Conservation (phyloP, 2,329 filamentous ascomycete genomes). For the Calonectria pteridis region DNA sequence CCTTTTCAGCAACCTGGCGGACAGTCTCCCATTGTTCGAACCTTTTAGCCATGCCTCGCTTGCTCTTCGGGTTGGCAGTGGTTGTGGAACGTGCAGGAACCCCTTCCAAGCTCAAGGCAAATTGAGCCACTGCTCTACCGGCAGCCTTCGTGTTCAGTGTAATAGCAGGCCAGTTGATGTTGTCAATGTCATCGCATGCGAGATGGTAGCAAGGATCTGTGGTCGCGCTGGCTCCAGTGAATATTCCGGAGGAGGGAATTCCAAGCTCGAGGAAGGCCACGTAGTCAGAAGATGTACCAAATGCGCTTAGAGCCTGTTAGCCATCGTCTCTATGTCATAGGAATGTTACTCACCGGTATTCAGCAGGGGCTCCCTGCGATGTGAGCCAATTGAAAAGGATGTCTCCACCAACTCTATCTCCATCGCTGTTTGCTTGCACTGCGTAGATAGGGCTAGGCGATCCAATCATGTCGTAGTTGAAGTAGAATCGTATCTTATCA, state of each 20-base stretch:
- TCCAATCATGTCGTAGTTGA: slow-evolving; percentile 81
- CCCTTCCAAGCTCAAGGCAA: slow-evolving; percentile 52
- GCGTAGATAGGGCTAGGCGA: slow-evolving; percentile 54
- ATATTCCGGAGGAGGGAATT: slow-evolving; percentile 56
- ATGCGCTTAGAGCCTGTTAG: slow-evolving; percentile 43
- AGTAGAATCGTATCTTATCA: slow-evolving; percentile 73
- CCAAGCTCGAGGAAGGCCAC: slow-evolving; percentile 55
- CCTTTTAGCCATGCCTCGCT: slow-evolving; percentile 38
- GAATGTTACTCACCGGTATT: slow-evolving; percentile 44
- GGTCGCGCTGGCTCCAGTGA: slow-evolving; percentile 53
- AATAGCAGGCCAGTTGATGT: slow-evolving; percentile 57
- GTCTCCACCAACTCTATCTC: slow-evolving; percentile 52
- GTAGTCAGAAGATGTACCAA: slow-evolving; percentile 55
- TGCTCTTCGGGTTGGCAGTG: slow-evolving; percentile 43
- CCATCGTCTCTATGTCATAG: accelerated
- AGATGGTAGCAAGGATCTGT: slow-evolving; percentile 55
- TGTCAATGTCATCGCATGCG: slow-evolving; percentile 54
- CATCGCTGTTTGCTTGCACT: slow-evolving; percentile 56
- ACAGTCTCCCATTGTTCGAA: slow-evolving; percentile 44
- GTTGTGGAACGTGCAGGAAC: slow-evolving; percentile 50
- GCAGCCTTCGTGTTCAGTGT: slow-evolving; percentile 58
- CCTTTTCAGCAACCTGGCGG: slow-evolving; percentile 42
- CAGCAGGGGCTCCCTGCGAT: slow-evolving; percentile 49
- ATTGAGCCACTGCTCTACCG: slow-evolving; percentile 61
- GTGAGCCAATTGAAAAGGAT: slow-evolving; percentile 51